A percentile compares a stretch with the other conserved stretches of the same genome.
Evolutionary conservation across 352 stramenopile species (phyloP).

Genomic region (Phytophthora kernoviae): DNA sequence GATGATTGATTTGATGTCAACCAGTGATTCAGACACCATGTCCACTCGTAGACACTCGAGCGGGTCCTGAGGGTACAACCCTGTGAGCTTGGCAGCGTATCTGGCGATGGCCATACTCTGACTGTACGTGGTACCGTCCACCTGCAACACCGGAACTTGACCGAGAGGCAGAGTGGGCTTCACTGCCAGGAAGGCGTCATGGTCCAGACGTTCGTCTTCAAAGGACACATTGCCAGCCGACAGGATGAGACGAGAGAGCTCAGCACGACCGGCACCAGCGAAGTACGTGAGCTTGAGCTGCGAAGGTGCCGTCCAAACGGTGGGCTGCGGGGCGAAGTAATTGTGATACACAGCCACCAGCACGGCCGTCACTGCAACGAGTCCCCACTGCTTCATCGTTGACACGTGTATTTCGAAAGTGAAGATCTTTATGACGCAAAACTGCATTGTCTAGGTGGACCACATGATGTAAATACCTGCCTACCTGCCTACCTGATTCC

Average conservation of each 20-base stretch:
- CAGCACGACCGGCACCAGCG: conserved; percentile 44
- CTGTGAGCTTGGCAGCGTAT: conserved; percentile 59
- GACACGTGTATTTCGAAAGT: conserved; percentile 1
- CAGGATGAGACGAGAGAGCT: conserved; percentile 67
- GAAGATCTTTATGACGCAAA: no score
- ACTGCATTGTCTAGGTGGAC: background rate
- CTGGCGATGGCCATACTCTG: conserved; percentile 67
- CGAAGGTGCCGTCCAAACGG: conserved; percentile 5
- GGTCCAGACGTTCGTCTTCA: conserved; percentile 58
- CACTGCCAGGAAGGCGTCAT: conserved; percentile 45
- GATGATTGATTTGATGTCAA: conserved; percentile 41
- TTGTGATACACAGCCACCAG: conserved; percentile 39
- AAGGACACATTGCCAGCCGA: conserved; percentile 63
- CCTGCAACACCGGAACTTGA: conserved; percentile 54
- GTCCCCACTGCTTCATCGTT: conserved; percentile 31
- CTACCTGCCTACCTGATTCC: no score
- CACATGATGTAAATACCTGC: no score
- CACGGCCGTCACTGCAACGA: conserved; percentile 28
- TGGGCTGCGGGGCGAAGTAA: conserved; percentile 14
- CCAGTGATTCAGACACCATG: conserved; percentile 50
- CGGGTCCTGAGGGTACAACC: conserved; percentile 61
- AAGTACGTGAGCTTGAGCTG: conserved; percentile 82
- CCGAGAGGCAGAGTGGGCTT: conserved; percentile 62
- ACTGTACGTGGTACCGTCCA: conserved; percentile 51
- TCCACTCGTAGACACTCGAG: conserved; percentile 60